phyloP scores from a whole-genome alignment of 1,284 basidiomycete species.

The Tilletia horrida region DNA sequence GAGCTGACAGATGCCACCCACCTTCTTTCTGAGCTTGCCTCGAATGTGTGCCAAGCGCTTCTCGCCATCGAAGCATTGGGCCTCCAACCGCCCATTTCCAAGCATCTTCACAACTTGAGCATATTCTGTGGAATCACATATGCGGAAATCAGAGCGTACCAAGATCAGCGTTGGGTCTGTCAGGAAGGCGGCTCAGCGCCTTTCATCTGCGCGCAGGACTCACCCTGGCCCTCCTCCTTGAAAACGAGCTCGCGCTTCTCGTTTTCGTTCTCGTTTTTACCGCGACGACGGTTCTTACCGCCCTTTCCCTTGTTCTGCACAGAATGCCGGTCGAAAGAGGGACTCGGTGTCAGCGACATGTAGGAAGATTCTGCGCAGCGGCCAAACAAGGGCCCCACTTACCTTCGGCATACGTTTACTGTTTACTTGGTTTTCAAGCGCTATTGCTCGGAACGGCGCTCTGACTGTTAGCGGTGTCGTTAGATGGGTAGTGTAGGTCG shows the following conservation, averaged over 20 bases:
- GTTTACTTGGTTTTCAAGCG: not conserved
- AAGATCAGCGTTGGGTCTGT: not conserved
- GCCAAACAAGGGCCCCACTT: not conserved
- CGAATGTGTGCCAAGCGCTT: conserved; percentile 96
- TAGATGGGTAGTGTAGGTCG: not conserved
- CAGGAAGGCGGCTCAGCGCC: not conserved
- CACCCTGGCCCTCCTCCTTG: conserved; percentile 92
- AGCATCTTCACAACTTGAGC: conserved; percentile 99
- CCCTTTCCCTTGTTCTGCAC: conserved; percentile 65
- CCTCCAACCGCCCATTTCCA: conserved; percentile 94
- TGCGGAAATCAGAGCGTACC: not conserved
- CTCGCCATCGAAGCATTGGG: conserved; percentile 96
- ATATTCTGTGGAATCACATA: conserved; percentile 65
- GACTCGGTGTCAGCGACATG: not conserved
- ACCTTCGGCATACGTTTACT: conserved; percentile 17
- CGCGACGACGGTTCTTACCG: conserved; percentile 97
- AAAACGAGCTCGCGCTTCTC: conserved; percentile 99
- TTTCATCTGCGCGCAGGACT: conserved; percentile 29
- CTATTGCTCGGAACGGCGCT: not conserved
- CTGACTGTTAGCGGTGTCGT: not conserved
- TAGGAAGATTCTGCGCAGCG: not conserved
- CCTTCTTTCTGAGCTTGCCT: conserved; percentile 99
- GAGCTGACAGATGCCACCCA: conserved; percentile 53
- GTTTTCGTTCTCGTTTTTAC: conserved; percentile 98
- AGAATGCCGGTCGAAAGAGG: not conserved